Evolutionary conservation across 164 flowering plant species (phyloP).

Genomic region (Akebia trifoliata): DNA sequence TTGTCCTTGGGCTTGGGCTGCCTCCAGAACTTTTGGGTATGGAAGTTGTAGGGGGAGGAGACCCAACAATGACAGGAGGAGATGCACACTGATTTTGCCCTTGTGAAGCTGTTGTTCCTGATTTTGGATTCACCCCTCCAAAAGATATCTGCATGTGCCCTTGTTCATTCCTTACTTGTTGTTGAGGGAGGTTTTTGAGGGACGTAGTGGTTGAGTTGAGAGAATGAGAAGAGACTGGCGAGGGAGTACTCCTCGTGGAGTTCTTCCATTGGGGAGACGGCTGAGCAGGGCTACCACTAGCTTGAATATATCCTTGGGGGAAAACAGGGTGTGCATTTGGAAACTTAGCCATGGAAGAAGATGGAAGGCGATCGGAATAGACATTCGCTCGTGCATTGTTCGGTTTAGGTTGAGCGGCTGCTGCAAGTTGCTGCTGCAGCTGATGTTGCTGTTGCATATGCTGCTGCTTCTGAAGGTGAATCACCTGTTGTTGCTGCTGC

Average conservation of each 20-base stretch:
- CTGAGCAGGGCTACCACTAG: constrained; percentile 43
- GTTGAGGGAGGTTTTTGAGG: constrained; percentile 54
- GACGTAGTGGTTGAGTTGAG: constrained; percentile 43
- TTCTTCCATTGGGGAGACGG: constrained; percentile 79
- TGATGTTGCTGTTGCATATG: constrained; percentile 25
- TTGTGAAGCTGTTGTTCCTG: constrained; percentile 33
- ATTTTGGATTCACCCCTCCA: constrained; percentile 50
- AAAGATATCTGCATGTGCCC: constrained; percentile 76
- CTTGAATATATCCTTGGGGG: constrained; percentile 55
- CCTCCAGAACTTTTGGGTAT: constrained; percentile 64
- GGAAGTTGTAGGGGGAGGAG: constrained; percentile 71
- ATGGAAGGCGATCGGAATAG: constrained; percentile 49
- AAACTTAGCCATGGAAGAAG: constrained; percentile 54
- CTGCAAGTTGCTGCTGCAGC: constrained; percentile 24
- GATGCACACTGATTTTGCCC: constrained; percentile 56
- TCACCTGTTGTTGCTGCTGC: constrained; percentile 23
- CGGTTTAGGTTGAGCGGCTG: constrained; percentile 52
- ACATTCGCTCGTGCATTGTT: constrained; percentile 38
- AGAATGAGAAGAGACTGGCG: constrained; percentile 38
- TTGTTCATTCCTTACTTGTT: constrained; percentile 48
- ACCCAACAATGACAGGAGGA: constrained; percentile 48
- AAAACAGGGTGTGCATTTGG: constrained; percentile 46
- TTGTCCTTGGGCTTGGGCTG: constrained; percentile 78
- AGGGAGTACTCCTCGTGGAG: constrained; percentile 33
- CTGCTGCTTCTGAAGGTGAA: constrained; percentile 17